Base-by-base conservation (phyloP, 768 basidiomycete genomes). In the Hebeloma cylindrosporum region DNA sequence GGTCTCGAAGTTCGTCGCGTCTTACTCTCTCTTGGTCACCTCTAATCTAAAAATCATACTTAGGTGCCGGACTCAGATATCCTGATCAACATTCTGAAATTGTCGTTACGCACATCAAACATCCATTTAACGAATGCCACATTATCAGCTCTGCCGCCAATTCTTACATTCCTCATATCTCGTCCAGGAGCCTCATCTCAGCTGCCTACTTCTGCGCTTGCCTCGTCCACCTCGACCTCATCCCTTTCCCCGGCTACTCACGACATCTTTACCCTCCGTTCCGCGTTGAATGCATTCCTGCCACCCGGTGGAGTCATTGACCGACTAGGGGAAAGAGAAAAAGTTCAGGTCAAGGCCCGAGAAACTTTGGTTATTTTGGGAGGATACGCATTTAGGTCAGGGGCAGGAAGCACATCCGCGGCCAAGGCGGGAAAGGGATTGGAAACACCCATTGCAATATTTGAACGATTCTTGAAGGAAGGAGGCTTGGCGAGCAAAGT, bases 321-420 rank as follows among this genome's bases (percentile, higher is more conserved):
- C 58, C 80, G 88, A 36, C 75, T 94, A 11, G 90, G 89, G 20
- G 92, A 94, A 60, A 85, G 83, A 54, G 87, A 89, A 61, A 76
- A 73, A 50, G 71, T 82, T 8, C 78, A 90, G 51, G 70, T 80
- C 21, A 85, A 83, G 53, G 92, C 92, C 20, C 78, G 84, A 34
- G 85, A 91, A 60, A 74, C 79, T 16, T 65, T 94, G n/a, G 81
- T 86, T 34, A 70, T 81, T 41, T 75, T 92, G 14, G 90, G 85
- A 44, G 83, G 82, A 25, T 73, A 82, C 38, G 83, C 86, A 8
- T 83, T 85, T 67, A 76, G 81, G 17, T 70, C 74, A 11, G 78
- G 80, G 35, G 69, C 68, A 7, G 45, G 68, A 3, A 70, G 68
- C 43, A 60, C 69, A 8, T 58, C 71, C 55, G 67, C 75, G 30